Conservation (phyloP, 257 asterid genomes). For the Scutellaria galericulata region DNA sequence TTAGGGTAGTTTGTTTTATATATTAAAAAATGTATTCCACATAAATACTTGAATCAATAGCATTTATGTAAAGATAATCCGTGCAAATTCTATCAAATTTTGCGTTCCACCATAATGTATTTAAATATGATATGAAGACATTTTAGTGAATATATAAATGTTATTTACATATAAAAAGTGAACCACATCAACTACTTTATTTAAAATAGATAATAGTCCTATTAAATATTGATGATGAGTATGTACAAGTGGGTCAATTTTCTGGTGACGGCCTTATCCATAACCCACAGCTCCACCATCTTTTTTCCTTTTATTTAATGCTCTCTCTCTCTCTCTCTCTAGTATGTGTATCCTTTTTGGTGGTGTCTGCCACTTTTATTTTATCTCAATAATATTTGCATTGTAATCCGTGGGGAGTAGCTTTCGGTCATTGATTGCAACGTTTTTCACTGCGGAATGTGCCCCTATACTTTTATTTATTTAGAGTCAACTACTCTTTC, state of each 20-base stretch:
- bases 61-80: too few species aligned
- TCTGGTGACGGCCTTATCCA: constrained; percentile 43
- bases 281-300: constrained; percentile 13
- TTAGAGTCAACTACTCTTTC: constrained; percentile 1
- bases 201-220: not conserved
- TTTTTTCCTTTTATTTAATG: not conserved
- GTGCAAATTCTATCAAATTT: too few species aligned
- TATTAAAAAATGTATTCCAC: too few species aligned
- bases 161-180: too few species aligned
- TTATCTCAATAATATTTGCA: not conserved
- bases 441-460: not conserved
- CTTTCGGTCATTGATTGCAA: constrained; percentile 40
- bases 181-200: not conserved
- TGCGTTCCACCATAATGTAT: too few species aligned
- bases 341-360: constrained; percentile 29
- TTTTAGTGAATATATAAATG: too few species aligned
- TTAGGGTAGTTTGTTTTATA: not conserved
- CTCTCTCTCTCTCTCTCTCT: not conserved
- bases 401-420: constrained; percentile 27
- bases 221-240: not conserved
- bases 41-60: too few species aligned
- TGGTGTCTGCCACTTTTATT: constrained; percentile 33
- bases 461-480: constrained; percentile 21
- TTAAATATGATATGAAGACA: too few species aligned
- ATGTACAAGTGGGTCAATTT: constrained; percentile 31